Evolutionary conservation across 306 rosid species (phyloP), one percentile per base, ranked within the genome.

Genomic region (Sindora glabra): DNA sequence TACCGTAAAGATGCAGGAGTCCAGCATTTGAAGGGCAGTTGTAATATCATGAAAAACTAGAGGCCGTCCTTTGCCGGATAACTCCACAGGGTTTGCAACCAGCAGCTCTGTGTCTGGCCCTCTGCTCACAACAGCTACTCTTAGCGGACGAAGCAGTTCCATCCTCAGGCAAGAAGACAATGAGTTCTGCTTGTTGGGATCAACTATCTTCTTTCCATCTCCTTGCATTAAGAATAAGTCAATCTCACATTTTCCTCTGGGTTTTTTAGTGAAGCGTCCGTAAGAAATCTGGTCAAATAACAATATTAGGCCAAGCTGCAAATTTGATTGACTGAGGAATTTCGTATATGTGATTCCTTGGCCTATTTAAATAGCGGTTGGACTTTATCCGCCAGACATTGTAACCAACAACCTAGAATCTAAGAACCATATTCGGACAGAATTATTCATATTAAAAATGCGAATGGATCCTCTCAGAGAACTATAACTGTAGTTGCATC

Each of bases 21-120:
- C 62, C 14, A 81, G 85, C 82, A 60, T 80, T 73, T 82, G 89
- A 67, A 92, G 85, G 71, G 96, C 96, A 55, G 78, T 94, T 62
- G 99, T 89, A 61, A 86, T 84, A 54, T 92, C 96, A 44, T 83
- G 34, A 21, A 92, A 86, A 34, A 92, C 99, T 58, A 86, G 94
- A 56, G 99, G 99, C 25, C 99, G 79, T 39, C 99, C 99, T 39
- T 89, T 86, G 78, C 95, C 89, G 2, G 95, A 88, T 66, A 92
- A 69, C 62, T 92, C 99, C 5, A 85, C 95, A 0, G 99, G 96
- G 74, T 92, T 92, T 25, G 99, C 87, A 30, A 92, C 96, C 36
- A 92, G 80, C 48, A 92, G 84, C 79, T 92, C 96, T 0, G 75
- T 65, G 60, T 92, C 96, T 3, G 99, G 99, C 61, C 99, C 99